phyloP scores from a whole-genome alignment of 2,329 filamentous ascomycete genomes.

The Penicillium digitatum region DNA sequence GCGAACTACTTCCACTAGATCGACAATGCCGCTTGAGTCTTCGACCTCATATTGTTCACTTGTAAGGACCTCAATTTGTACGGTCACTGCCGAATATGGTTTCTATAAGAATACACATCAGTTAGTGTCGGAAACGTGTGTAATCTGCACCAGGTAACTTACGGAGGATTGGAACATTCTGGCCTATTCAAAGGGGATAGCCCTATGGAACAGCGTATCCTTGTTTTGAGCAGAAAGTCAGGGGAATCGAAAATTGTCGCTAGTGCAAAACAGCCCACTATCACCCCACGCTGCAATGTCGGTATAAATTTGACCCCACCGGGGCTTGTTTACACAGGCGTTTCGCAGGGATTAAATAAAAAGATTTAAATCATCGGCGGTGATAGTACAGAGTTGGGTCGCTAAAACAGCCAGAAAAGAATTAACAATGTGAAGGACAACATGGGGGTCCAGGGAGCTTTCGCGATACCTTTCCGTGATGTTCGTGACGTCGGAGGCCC shows the following conservation, averaged over 20 bases:
- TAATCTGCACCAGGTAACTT: constrained; percentile 13
- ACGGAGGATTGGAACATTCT: constrained; percentile 38
- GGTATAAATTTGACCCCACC: constrained; percentile 17
- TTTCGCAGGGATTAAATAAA: background rate
- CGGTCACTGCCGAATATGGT: constrained; percentile 89
- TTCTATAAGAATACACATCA: constrained; percentile 51
- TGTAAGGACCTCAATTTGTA: constrained; percentile 85
- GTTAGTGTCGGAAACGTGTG: background rate
- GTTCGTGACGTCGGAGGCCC: constrained; percentile 23
- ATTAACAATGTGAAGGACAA: background rate
- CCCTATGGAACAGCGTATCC: background rate
- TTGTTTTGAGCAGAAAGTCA: background rate
- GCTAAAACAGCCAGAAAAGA: background rate
- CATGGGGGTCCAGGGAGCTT: background rate
- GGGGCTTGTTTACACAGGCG: constrained; percentile 3
- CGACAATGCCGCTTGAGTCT: constrained; percentile 84
- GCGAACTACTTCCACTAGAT: constrained; percentile 89
- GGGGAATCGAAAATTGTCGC: background rate
- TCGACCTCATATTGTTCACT: constrained; percentile 87
- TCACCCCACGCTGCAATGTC: constrained; percentile 11
- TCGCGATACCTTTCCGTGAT: constrained; percentile 12
- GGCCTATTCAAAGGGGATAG: background rate
- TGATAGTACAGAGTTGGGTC: background rate
- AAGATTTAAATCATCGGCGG: background rate
- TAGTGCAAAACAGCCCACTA: background rate